Percentiles rank a stretch among this genome's conserved stretches.
These are phyloP conservation scores for Reutealis trisperma DNA, from an alignment of 345 rosid species.

Conservation along the genomic window DNA sequence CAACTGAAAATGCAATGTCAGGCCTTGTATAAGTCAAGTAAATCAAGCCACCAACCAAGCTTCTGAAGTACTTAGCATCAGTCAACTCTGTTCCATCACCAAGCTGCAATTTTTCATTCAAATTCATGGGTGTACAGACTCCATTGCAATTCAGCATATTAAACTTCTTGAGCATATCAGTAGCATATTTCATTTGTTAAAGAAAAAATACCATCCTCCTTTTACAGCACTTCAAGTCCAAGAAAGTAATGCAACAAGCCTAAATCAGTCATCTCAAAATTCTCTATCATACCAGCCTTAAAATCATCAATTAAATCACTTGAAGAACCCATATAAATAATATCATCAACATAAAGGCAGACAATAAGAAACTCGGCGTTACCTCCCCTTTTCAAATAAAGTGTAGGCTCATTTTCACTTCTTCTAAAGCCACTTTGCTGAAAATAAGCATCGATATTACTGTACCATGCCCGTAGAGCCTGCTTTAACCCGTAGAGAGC, in stretches of 20 bases:
- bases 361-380: neutral
- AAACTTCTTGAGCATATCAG: neutral
- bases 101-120: conserved; percentile 5
- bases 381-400: neutral
- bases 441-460: neutral
- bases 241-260: neutral
- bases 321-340: neutral
- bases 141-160: neutral
- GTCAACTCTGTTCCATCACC: neutral
- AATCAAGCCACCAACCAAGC: neutral
- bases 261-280: neutral
- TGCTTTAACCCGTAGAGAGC: neutral
- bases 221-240: neutral
- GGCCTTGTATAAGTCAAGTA: neutral
- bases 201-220: neutral
- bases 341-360: neutral
- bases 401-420: neutral
- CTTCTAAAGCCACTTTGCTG: neutral
- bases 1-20: neutral
- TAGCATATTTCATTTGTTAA: neutral
- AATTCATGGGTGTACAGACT: neutral
- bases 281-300: neutral
- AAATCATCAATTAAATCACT: neutral
- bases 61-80: neutral
- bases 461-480: neutral